These are phyloP conservation scores for Sclerotinia sclerotiorum DNA, from an alignment of 2,329 filamentous ascomycete species.

Conservation along the genomic window DNA sequence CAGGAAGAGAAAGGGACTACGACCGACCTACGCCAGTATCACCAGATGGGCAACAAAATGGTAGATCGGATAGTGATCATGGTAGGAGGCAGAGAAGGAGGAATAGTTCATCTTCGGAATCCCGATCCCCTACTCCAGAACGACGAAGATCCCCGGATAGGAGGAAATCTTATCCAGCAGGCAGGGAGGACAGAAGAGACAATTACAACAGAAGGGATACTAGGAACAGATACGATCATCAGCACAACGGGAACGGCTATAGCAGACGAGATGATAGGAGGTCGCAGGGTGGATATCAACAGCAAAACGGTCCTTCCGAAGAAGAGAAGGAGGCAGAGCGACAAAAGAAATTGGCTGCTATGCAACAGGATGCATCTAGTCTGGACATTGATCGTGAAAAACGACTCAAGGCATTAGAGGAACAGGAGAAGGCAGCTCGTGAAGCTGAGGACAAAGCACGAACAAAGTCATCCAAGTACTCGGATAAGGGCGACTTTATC, in stretches of 20 bases:
- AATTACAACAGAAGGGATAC: constrained; percentile 30
- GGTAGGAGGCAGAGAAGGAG: constrained; percentile 21
- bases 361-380: constrained; percentile 69
- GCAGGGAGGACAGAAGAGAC: constrained; percentile 33
- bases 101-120: constrained; percentile 37
- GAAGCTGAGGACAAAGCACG: constrained; percentile 67
- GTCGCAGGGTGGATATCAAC: constrained; percentile 20
- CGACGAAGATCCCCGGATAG: constrained; percentile 40
- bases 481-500: constrained; percentile 64
- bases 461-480: constrained; percentile 58
- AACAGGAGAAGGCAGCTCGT: constrained; percentile 61
- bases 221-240: constrained; percentile 32
- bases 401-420: constrained; percentile 65
- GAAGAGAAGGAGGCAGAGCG: constrained; percentile 53
- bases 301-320: constrained; percentile 20
- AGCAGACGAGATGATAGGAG: constrained; percentile 36
- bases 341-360: constrained; percentile 68
- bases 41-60: constrained; percentile 12
- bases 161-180: constrained; percentile 33
- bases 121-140: constrained; percentile 44
- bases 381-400: constrained; percentile 69
- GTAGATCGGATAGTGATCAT: background rate
- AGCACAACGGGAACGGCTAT: constrained; percentile 31
- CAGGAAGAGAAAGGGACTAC: constrained; percentile 29
- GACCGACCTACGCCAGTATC: constrained; percentile 24